Evolutionary conservation across 257 asterid genomes (phyloP), one percentile per base, ranked within the genome.

Genomic region (Salvia miltiorrhiza): DNA sequence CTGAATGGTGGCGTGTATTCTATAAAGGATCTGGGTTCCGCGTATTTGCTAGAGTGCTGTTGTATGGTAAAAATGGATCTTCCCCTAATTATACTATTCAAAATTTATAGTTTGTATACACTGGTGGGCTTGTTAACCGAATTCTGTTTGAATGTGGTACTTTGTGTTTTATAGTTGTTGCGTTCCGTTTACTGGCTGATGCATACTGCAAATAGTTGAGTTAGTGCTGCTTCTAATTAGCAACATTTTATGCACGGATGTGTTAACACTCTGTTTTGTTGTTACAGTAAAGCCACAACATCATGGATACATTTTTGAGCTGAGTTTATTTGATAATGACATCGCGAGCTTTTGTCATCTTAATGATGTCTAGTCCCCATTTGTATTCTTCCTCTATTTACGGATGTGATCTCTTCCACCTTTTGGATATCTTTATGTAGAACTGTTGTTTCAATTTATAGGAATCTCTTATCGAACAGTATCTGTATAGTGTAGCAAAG

Each of bases 21-120:
- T 88, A 88, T 63, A 75, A 60, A 62, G 97, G 97, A 69, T 79
- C 95, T 26, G 85, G 83, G 17, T 93, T 90, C 76, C 84, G 76
- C 9, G 76, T 89, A 57, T 80, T 90, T 58, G 86, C 96, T 58
- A 81, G 85, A 78, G 83, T 87, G 66, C 69, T 93, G 74, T 78
- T 90, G 76, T 67, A 80, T 75, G 99, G 98, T 87, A 82, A 70
- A 6, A 24, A 45, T 67, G 5, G 40, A 17, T 20, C 21, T 32
- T 44, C 9, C 43, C 23, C 11, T 47, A 0, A 30, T 17, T 55
- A 0, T 26, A 8, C 41, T 17, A 7, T 56, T 63, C 63, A 32
- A 37, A 35, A 43, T 6, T 61, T 61, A 12, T 41, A 13, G 5
- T 40, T 13, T 54, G 9, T 17, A 56, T 64, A 19, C n/a, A 30